Evolutionary conservation across 768 basidiomycete species (phyloP), one percentile per base, ranked within the genome.

Genomic region (Leccinum imitatum): DNA sequence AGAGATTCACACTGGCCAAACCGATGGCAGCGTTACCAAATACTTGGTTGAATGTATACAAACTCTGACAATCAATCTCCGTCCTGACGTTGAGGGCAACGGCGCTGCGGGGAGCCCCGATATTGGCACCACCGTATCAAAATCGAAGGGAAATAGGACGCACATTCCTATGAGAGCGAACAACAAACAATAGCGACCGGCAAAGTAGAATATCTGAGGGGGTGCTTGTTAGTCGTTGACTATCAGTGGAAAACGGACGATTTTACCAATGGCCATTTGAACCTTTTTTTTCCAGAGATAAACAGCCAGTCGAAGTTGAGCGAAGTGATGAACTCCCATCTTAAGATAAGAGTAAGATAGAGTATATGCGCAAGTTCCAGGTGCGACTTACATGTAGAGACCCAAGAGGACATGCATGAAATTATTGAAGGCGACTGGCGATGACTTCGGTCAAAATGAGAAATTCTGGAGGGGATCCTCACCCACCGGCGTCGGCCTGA

Each of bases 111-210:
- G 27, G 31, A 47, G 48, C 27, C 37, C 53, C 50, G 60, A 27
- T 56, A n/a, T 60, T 14, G n/a, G 54, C 7, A 19, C 17, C 23
- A 21, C 11, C 21, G 21, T 23, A 9, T 6, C 44, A 13, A 11
- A 51, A 44, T 31, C 6, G 14, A 53, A 35, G 54, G 17, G 33
- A 44, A 37, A 55, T 31, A 5, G 21, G 13, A 74, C 87, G 67
- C 64, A 89, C 88, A 90, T 87, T 67, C 88, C 88, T 57, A 87
- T 77, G 60, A 89, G 72, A 3, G 88, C 84, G 62, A 87, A 78
- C 6, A 90, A 72, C 39, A 89, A 72, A 65, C 78, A 81, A 68
- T 89, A 90, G 54, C 88, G 82, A 63, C 86, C 85, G 50, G 84
- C 70, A 71, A 90, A 89, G 71, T 90, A 90, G 68, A 88, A 87